phyloP scores from a whole-genome alignment of 1,284 basidiomycete genomes.

The Agroathelia rolfsii region DNA sequence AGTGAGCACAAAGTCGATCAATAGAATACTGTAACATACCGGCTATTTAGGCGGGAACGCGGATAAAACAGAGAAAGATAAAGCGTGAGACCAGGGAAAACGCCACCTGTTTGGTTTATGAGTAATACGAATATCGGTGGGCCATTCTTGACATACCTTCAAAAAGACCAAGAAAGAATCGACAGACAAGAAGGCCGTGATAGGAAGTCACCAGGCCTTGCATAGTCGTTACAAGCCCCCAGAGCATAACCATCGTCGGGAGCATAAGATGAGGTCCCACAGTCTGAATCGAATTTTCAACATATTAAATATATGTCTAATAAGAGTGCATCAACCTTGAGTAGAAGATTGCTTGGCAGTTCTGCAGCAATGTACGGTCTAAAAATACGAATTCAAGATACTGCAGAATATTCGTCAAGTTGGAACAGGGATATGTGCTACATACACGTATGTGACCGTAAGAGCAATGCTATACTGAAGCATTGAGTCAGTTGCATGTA shows the following conservation, averaged over 20 bases:
- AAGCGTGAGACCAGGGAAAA: slow-evolving; percentile 50
- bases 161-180: slow-evolving; percentile 56
- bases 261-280: slow-evolving; percentile 49
- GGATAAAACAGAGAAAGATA: slow-evolving; percentile 53
- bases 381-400: slow-evolving; percentile 5
- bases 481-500: slow-evolving; percentile 3
- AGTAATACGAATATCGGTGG: no score
- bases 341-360: slow-evolving; percentile 48
- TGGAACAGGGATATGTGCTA: slow-evolving; percentile 6
- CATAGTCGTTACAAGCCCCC: slow-evolving; percentile 45
- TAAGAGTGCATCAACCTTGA: slow-evolving; percentile 32
- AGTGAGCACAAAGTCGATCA: slow-evolving; percentile 3
- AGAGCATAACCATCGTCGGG: slow-evolving; percentile 43
- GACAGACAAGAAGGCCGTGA: slow-evolving; percentile 41
- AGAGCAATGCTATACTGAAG: slow-evolving; percentile 37
- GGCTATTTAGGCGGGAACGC: slow-evolving; percentile 42
- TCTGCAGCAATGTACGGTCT: slow-evolving; percentile 53
- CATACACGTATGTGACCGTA: slow-evolving; percentile 42
- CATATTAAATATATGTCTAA: neutral
- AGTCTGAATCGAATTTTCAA: slow-evolving; percentile 22
- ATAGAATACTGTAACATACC: slow-evolving; percentile 24
- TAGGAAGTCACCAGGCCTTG: slow-evolving; percentile 50
- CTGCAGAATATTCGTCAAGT: slow-evolving; percentile 10
- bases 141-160: no score
- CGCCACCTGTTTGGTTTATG: no score